Conservation (phyloP, 352 stramenopile genomes). For the Pythium scleroteichum region DNA sequence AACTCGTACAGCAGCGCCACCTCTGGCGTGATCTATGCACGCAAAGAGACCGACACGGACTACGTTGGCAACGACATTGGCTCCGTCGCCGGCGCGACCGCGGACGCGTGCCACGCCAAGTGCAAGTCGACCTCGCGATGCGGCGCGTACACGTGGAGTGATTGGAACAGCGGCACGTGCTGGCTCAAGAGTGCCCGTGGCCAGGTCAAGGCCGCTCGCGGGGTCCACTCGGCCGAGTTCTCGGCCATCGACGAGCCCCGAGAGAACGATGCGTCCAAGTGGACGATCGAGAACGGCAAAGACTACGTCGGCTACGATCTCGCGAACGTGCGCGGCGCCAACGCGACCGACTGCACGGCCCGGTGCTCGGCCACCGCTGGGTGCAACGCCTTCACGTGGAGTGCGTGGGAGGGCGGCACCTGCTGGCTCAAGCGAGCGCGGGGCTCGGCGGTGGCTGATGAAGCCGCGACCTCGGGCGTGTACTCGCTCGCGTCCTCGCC, state of each 20-base stretch:
- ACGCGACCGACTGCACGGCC: constrained; percentile 11
- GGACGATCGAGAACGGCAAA: not conserved
- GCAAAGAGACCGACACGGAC: constrained; percentile 11
- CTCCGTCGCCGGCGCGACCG: not conserved
- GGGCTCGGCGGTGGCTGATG: not conserved
- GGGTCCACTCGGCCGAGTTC: constrained; percentile 1
- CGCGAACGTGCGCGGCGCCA: not conserved
- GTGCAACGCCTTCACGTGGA: constrained; percentile 37
- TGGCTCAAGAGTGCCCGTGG: constrained; percentile 41
- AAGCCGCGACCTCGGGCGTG: not conserved
- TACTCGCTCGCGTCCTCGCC: not conserved
- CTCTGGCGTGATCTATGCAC: not conserved
- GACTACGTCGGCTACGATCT: constrained; percentile 35
- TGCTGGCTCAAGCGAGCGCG: constrained; percentile 47
- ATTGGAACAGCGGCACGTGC: constrained; percentile 48
- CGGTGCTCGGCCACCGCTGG: constrained; percentile 4
- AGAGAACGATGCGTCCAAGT: not conserved
- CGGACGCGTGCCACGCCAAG: constrained; percentile 12
- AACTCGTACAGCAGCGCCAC: not conserved
- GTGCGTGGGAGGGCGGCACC: constrained; percentile 43
- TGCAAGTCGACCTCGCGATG: constrained; percentile 9
- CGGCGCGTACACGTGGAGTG: constrained; percentile 37
- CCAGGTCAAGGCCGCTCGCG: not conserved
- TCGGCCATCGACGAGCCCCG: not conserved
- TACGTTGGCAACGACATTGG: constrained; percentile 33